A percentile compares a stretch with the other conserved stretches of the same genome.
Conservation (phyloP, 2,329 filamentous ascomycete genomes). For the Sporothrix protearum region DNA sequence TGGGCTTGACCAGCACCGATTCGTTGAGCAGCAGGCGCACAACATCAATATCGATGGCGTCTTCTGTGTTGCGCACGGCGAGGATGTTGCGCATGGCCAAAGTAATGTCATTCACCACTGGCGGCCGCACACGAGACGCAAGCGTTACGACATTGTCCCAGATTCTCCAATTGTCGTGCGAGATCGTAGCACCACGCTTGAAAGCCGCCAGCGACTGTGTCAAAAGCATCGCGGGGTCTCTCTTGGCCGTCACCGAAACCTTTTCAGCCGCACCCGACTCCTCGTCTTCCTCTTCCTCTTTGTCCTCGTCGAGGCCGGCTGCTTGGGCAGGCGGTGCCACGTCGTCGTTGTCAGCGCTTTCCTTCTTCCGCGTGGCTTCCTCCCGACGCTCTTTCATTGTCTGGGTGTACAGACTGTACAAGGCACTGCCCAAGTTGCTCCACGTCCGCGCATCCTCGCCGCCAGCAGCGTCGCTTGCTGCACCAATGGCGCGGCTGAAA, state of each 20-base stretch:
- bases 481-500: constrained; percentile 75
- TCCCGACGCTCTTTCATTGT: constrained; percentile 41
- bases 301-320: constrained; percentile 23
- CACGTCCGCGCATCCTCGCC: constrained; percentile 88
- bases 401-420: constrained; percentile 66
- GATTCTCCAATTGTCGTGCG: constrained; percentile 84
- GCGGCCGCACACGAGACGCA: constrained; percentile 70
- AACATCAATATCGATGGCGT: constrained; percentile 70
- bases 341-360: constrained; percentile 30
- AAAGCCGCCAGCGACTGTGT: constrained; percentile 77
- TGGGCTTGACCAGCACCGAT: constrained; percentile 50
- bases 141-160: constrained; percentile 96
- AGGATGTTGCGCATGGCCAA: constrained; percentile 72
- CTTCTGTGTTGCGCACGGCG: constrained; percentile 72
- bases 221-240: constrained; percentile 59
- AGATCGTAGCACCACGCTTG: constrained; percentile 78
- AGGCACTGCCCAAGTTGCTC: constrained; percentile 86
- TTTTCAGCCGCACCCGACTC: constrained; percentile 17
- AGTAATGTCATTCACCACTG: constrained; percentile 71
- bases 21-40: constrained; percentile 70
- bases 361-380: constrained; percentile 25
- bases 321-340: constrained; percentile 29
- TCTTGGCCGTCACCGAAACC: constrained; percentile 32
- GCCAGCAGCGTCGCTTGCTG: constrained; percentile 58
- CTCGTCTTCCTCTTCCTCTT: constrained; percentile 28